Percentiles rank a stretch among this genome's conserved stretches.
These are phyloP conservation scores for Rhododendron simsii DNA, from an alignment of 148 eudicot genomes.

Conservation along the genomic window DNA sequence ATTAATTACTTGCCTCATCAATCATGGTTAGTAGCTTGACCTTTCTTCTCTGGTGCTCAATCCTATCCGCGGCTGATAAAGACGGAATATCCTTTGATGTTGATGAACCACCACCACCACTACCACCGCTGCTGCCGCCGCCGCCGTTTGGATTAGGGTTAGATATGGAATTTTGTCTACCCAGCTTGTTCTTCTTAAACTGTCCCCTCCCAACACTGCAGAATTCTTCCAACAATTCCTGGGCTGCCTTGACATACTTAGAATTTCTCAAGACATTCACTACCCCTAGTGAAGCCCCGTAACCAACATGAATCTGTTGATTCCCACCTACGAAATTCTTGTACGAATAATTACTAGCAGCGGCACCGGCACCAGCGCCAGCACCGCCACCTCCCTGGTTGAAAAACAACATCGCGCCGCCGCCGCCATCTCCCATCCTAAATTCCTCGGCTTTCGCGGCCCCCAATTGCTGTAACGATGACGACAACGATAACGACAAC, in stretches of 20 bases:
- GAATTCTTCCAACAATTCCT: slow-evolving; percentile 80
- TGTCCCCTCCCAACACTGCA: slow-evolving; percentile 85
- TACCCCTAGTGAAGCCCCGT: slow-evolving; percentile 50
- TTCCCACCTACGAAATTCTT: slow-evolving; percentile 41
- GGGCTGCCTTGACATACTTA: slow-evolving; percentile 69
- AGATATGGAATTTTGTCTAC: slow-evolving; percentile 27
- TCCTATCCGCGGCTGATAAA: slow-evolving; percentile 72
- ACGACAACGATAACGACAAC: slow-evolving; percentile 67
- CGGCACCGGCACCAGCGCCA: neutral
- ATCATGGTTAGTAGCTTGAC: slow-evolving; percentile 91
- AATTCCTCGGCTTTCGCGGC: slow-evolving; percentile 64
- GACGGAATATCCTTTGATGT: slow-evolving; percentile 52
- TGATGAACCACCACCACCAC: slow-evolving; percentile 22
- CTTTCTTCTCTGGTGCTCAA: slow-evolving; percentile 93
- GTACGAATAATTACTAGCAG: slow-evolving; percentile 26
- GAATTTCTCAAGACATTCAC: slow-evolving; percentile 71
- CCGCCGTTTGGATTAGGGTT: slow-evolving; percentile 27
- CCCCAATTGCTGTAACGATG: slow-evolving; percentile 53
- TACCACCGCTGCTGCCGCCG: slow-evolving; percentile 26
- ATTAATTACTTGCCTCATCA: slow-evolving; percentile 73
- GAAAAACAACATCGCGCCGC: slow-evolving; percentile 51
- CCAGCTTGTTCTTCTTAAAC: slow-evolving; percentile 45
- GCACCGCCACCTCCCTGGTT: slow-evolving; percentile 31
- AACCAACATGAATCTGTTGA: slow-evolving; percentile 43
- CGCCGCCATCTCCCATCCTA: slow-evolving; percentile 35